phyloP scores from a whole-genome alignment of 345 rosid genomes.

The Dovyalis caffra region DNA sequence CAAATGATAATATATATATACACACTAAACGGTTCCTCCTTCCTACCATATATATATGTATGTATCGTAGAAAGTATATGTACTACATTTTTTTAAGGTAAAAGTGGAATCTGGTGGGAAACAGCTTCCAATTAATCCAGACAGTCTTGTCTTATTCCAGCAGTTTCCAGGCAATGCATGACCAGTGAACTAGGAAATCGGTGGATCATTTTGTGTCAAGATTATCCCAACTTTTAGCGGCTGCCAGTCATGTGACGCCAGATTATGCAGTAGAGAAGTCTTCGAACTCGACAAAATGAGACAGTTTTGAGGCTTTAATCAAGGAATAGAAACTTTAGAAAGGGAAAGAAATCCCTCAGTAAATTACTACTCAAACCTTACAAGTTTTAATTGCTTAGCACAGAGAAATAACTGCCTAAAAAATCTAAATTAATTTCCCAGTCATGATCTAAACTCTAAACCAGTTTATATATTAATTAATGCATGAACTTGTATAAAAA shows the following conservation, averaged over 20 bases:
- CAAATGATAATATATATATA: neutral
- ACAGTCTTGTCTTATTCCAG: slow-evolving; percentile 13
- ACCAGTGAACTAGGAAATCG: too few relatives aligned
- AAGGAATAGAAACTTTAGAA: neutral
- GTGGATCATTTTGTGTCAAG: neutral
- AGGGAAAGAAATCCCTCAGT: neutral
- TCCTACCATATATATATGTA: too few relatives aligned
- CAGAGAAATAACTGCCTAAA: too few relatives aligned
- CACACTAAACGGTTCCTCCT: too few relatives aligned
- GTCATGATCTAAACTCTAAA: too few relatives aligned
- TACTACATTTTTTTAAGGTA: neutral
- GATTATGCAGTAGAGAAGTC: neutral
- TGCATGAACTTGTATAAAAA: too few relatives aligned
- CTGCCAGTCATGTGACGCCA: neutral
- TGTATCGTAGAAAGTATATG: too few relatives aligned
- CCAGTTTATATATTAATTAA: too few relatives aligned
- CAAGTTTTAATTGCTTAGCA: too few relatives aligned
- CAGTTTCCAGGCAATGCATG: slow-evolving; percentile 4
- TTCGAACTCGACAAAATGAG: neutral
- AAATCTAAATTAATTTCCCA: too few relatives aligned
- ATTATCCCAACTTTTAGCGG: neutral
- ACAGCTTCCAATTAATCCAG: neutral
- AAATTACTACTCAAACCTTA: too few relatives aligned
- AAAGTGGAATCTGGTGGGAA: slow-evolving; percentile 20
- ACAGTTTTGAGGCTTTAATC: neutral